Evolutionary conservation across 495 filamentous ascomycete genomes (phyloP).

Genomic region (Podospora pseudopauciseta): DNA sequence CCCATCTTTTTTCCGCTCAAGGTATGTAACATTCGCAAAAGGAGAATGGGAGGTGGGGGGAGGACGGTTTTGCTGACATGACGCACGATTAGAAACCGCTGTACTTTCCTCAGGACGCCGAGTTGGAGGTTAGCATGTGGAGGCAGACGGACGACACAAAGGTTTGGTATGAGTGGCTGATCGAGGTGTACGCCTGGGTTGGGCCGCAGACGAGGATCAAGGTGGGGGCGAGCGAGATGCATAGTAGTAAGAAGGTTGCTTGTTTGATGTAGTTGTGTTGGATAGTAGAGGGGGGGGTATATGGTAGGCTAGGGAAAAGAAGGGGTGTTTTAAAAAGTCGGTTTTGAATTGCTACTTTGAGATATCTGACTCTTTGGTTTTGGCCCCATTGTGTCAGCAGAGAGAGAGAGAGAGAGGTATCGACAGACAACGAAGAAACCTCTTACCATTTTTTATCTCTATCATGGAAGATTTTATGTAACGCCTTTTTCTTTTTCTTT

Average conservation of each 20-base stretch:
- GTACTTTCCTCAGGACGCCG: conserved; percentile 77
- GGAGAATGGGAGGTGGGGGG: no score
- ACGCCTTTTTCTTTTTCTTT: no score
- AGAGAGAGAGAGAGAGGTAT: background rate
- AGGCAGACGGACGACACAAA: conserved; percentile 89
- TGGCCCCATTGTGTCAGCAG: background rate
- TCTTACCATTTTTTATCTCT: background rate
- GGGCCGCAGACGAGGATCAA: conserved; percentile 63
- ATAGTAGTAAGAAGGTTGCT: conserved; percentile 83
- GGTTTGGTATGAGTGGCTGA: conserved; percentile 99
- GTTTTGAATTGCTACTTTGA: background rate
- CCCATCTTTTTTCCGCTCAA: conserved; percentile 97
- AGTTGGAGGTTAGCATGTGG: conserved; percentile 89
- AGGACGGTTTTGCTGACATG: background rate
- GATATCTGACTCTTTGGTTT: background rate
- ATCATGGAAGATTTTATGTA: background rate
- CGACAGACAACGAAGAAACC: background rate
- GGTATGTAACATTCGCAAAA: conserved; percentile 45
- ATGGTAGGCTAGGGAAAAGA: background rate
- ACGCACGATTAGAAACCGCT: conserved; percentile 63
- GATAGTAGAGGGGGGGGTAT: background rate
- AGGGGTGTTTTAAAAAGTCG: background rate
- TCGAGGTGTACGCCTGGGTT: conserved; percentile 70
- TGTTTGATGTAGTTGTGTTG: conserved; percentile 72
- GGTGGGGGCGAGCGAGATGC: conserved; percentile 76